Evolutionary conservation across 306 rosid genomes (phyloP).

Genomic region (Prunus salicina): DNA sequence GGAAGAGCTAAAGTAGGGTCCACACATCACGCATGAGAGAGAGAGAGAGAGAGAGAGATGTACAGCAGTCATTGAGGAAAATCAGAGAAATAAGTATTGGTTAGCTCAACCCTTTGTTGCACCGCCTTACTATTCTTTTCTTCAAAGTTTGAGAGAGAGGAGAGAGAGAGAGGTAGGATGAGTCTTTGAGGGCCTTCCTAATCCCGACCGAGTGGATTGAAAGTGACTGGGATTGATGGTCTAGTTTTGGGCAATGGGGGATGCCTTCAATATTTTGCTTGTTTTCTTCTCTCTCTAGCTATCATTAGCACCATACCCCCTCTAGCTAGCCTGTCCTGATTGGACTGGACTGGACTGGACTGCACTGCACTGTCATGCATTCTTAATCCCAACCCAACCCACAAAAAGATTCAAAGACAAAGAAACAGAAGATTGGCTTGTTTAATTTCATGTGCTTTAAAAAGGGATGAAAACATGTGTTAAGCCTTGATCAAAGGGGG

Average conservation of each 20-base stretch:
- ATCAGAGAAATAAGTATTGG: constrained; percentile 22
- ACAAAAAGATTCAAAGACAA: background rate
- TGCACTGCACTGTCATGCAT: background rate
- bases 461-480: background rate
- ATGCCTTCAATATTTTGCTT: constrained; percentile 6
- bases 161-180: background rate
- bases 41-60: constrained; percentile 7
- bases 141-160: constrained; percentile 9
- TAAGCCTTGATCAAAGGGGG: constrained; percentile 12
- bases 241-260: constrained; percentile 53
- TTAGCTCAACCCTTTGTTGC: constrained; percentile 29
- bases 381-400: background rate
- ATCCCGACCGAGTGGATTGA: constrained; percentile 41
- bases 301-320: background rate
- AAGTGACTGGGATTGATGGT: constrained; percentile 36
- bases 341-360: no score
- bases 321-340: no score
- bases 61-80: constrained; percentile 11
- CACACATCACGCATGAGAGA: constrained; percentile 32
- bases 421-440: background rate
- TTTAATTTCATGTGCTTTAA: constrained; percentile 9
- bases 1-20: constrained; percentile 43
- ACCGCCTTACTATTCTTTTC: constrained; percentile 37
- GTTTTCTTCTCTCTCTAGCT: background rate
- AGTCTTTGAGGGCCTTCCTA: constrained; percentile 7